Evolutionary conservation across 306 rosid genomes (phyloP), one percentile per base, ranked within the genome.

Genomic region (Cucurbita pepo): DNA sequence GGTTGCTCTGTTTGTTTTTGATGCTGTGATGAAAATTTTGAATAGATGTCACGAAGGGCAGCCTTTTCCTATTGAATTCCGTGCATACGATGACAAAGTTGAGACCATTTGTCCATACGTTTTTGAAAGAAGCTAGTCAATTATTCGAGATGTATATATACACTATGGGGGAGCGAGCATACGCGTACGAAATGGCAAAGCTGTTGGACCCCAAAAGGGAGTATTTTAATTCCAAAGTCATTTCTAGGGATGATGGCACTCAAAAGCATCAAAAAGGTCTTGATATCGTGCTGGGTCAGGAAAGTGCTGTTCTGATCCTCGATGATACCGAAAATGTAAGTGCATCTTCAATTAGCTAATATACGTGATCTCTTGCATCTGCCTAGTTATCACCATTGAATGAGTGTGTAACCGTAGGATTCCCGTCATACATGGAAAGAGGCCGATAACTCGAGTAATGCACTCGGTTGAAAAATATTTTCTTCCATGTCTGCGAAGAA

Each of bases 201-300:
- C 74, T 95, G 76, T 90, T 95, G 78, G 99, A 95, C 77, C 95
- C 99, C 51, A 82, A n/a, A 60, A 81, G 78, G 77, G 91, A 86
- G 81, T 94, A 88, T 82, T 94, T 91, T 66, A 77, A 77, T 47
- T 66, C 82, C 14, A 88, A 86, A 80, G 94, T 95, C 63, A 95
- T 91, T 71, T 95, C 99, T 53, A 86, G 96, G 8, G 97, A 95
- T 69, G 97, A 95, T 78, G 95, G 99, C 71, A 89, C 96, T 71
- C 90, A 86, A 75, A 89, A 36, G 81, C 91, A 89, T 86, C 92
- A 91, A 72, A 91, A 95, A 86, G 99, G 90, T 71, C 91, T 95
- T 40, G 97, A 95, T 82, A 74, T 95, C 54, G 88, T 91, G 66
- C 77, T 91, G 53, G 99, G 97, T 76, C 91, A 91, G 72, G 96